phyloP scores from a whole-genome alignment of 805 yeast genomes.

The Yarrowia yakushimensis region DNA sequence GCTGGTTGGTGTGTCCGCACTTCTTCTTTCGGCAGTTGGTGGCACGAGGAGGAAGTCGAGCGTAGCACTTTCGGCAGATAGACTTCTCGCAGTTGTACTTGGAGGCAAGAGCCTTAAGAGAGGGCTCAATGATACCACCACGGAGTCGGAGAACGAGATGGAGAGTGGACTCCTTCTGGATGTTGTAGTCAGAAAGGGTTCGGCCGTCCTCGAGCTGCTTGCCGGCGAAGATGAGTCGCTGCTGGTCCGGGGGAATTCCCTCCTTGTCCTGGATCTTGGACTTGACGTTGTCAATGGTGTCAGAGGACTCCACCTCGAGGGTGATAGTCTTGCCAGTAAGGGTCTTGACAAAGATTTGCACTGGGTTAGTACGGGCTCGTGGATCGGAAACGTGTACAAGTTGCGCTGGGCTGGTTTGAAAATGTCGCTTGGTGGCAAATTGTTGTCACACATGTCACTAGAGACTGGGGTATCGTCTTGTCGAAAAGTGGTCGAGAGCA shows the following conservation, averaged over 20 bases:
- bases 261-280: slow-evolving; percentile 98
- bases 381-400: no score
- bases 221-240: slow-evolving; percentile 99
- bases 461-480: no score
- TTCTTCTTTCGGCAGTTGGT: slow-evolving; percentile 99
- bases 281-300: slow-evolving; percentile 98
- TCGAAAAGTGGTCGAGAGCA: no score
- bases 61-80: slow-evolving; percentile 99
- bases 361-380: slow-evolving; percentile 27
- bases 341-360: slow-evolving; percentile 94
- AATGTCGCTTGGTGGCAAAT: neutral
- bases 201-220: slow-evolving; percentile 99
- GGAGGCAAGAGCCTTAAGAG: slow-evolving; percentile 97
- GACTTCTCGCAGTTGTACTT: slow-evolving; percentile 99
- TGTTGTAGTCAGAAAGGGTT: slow-evolving; percentile 98
- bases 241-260: slow-evolving; percentile 99
- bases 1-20: slow-evolving; percentile 99
- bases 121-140: slow-evolving; percentile 99
- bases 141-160: slow-evolving; percentile 95
- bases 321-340: slow-evolving; percentile 98
- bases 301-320: slow-evolving; percentile 98
- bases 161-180: slow-evolving; percentile 98
- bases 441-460: neutral
- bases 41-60: slow-evolving; percentile 99
- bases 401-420: no score